Base-by-base conservation (phyloP, 805 yeast species). In the Grigorovia jiainica region DNA sequence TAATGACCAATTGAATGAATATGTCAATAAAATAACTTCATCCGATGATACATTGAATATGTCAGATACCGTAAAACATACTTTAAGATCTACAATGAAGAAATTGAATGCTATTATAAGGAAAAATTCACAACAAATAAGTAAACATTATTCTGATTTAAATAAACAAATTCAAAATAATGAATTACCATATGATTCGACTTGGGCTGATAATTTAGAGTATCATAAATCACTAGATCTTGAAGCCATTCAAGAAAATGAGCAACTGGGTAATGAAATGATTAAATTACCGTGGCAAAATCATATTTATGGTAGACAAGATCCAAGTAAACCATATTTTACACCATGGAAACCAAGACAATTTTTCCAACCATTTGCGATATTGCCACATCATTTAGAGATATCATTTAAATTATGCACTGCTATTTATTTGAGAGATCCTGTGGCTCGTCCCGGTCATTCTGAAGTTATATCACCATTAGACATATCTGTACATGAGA, bases 321-420 rank as follows among this genome's bases (percentile, higher is more conserved):
- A 85, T 41, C 81, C 87, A 13, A 57, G 69, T 15, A 87, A 84
- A 66, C 75, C 89, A 4, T 92, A 82, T 65, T 92, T 90, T 70
- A 87, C 97, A 2, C 98, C 98, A 40, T 92, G 97, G 97, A 74
- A 80, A 45, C 94, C 96, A 50, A 82, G 96, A 66, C 92, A 87
- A 35, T 92, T 90, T 65, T 66, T 92, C 48, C 89, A 95, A 2
- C 94, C 95, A 37, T 85, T 87, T 64, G 92, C 97, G 10, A 75
- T 92, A 45, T 72, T 86, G 55, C 98, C 98, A 23, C 80, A 84
- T 48, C 97, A 92, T 64, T 68, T 92, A 42, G 97, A 92, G 66
- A 68, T 92, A 36, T 84, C 95, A 18, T 90, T 85, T 63, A 75
- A 76, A 47, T 87, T 97, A 5, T 90, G 97, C 61, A 96, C 89